Percentiles rank a stretch among this genome's conserved stretches.
These are phyloP conservation scores for Candida sakaeoensis DNA, from an alignment of 805 yeast genomes.

Conservation along the genomic window DNA sequence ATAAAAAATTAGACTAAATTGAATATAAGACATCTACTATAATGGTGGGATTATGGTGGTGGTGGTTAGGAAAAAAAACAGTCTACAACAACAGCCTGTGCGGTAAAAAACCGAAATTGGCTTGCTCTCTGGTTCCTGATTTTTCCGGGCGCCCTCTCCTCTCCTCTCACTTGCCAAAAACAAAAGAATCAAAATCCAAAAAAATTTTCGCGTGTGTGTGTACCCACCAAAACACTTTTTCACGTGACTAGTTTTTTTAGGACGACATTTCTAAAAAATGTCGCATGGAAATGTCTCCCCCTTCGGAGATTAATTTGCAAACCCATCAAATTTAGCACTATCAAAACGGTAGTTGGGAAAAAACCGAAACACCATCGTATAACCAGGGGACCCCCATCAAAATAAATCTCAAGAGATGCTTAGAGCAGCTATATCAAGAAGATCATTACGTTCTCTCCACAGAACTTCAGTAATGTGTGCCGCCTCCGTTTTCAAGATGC, in stretches of 20 bases:
- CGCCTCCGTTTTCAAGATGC: conserved; percentile 72
- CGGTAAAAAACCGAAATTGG: not conserved
- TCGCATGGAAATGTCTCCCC: conserved; percentile 5
- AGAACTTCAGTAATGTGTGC: conserved; percentile 16
- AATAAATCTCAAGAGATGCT: conserved; percentile 5
- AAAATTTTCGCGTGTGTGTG: not conserved
- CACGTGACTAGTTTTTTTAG: conserved; percentile 3
- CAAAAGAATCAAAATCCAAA: no score
- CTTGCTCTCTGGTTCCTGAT: not conserved
- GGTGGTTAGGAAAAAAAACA: not conserved
- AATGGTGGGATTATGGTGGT: no score
- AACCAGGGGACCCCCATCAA: not conserved
- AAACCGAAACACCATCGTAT: not conserved
- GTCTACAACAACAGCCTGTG: not conserved
- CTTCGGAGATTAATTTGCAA: conserved; percentile 4
- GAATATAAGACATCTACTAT: no score
- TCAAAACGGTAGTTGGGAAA: not conserved
- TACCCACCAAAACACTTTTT: no score
- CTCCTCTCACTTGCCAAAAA: no score
- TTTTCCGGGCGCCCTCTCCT: not conserved
- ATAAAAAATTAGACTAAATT: not conserved
- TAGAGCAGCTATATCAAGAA: conserved; percentile 8
- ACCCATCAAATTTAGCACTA: not conserved
- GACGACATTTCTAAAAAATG: not conserved
- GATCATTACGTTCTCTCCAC: conserved; percentile 8